A percentile compares a stretch with the other conserved stretches of the same genome.
Conservation (phyloP, 192 early-diverging fungal species). For the Coemansia sp. region DNA sequence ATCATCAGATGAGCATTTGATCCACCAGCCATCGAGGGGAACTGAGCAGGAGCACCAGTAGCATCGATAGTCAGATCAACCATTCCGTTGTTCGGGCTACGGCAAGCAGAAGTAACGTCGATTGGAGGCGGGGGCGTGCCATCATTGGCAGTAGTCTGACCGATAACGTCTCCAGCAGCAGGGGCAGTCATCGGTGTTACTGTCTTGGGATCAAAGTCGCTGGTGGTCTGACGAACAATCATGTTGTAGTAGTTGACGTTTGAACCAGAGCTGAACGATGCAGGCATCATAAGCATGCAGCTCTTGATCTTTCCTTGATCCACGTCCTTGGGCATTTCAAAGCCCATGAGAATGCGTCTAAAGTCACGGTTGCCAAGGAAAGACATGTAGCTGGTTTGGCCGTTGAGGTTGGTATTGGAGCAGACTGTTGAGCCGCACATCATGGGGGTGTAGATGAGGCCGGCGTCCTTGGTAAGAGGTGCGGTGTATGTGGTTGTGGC, state of each 20-base stretch:
- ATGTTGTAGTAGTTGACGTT: slow-evolving; percentile 22
- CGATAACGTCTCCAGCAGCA: slow-evolving; percentile 1
- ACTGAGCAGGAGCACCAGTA: slow-evolving; percentile 11
- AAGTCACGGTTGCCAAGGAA: slow-evolving; percentile 34
- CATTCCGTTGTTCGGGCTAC: slow-evolving; percentile 15
- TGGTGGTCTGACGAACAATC: slow-evolving; percentile 5
- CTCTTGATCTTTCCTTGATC: slow-evolving; percentile 15
- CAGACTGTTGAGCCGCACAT: slow-evolving; percentile 22
- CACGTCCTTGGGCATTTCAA: slow-evolving; percentile 13
- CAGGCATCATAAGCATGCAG: slow-evolving; percentile 24
- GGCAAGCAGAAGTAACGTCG: slow-evolving; percentile 31
- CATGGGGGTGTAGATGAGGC: slow-evolving; percentile 28
- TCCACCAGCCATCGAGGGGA: slow-evolving; percentile 31
- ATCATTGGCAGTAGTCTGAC: slow-evolving; percentile 17
- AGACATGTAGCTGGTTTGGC: slow-evolving; percentile 23
- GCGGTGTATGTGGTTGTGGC: slow-evolving; percentile 5
- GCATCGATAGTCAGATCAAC: slow-evolving; percentile 24
- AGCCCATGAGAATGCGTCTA: slow-evolving; percentile 40
- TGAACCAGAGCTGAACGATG: slow-evolving; percentile 3
- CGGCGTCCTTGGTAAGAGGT: slow-evolving; percentile 32
- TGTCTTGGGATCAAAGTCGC: slow-evolving; percentile 18
- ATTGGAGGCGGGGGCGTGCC: slow-evolving; percentile 13
- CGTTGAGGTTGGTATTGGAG: slow-evolving; percentile 24
- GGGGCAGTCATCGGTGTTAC: slow-evolving; percentile 31
- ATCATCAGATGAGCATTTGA: slow-evolving; percentile 27